Conservation (phyloP, 352 stramenopile species). For the Phytopythium chamaehyphon region DNA sequence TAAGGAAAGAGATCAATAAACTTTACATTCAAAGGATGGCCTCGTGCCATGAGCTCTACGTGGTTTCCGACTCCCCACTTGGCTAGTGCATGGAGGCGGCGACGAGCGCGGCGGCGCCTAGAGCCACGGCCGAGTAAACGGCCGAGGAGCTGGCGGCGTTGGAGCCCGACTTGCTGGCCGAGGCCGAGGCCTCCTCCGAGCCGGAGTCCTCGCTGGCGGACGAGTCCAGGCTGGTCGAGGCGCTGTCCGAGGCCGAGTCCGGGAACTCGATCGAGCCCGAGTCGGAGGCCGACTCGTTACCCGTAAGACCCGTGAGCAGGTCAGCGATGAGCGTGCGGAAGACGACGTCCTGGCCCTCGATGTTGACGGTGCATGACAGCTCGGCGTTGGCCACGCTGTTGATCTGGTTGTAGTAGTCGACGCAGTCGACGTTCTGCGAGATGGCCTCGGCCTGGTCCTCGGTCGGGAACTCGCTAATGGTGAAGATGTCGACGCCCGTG, state of each 20-base stretch:
- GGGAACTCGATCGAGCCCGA: conserved; percentile 22
- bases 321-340: conserved; percentile 51
- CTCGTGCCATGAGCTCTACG: no score
- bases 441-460: conserved; percentile 47
- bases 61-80: no score
- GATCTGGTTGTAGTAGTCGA: conserved; percentile 70
- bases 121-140: conserved; percentile 13
- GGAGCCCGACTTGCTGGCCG: conserved; percentile 2
- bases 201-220: conserved; percentile 10
- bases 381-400: conserved; percentile 59
- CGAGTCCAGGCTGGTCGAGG: conserved; percentile 6
- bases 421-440: conserved; percentile 50
- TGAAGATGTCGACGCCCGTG: conserved; percentile 58
- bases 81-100: conserved; percentile 17
- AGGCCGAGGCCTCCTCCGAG: conserved; percentile 9
- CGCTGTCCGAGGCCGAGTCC: conserved; percentile 15
- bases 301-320: conserved; percentile 56
- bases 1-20: not conserved
- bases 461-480: conserved; percentile 39
- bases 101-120: conserved; percentile 15
- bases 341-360: conserved; percentile 37
- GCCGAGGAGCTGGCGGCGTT: conserved; percentile 1
- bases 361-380: conserved; percentile 52
- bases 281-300: conserved; percentile 52
- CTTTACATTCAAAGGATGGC: not conserved